Evolutionary conservation across 371 early-diverging fungal genomes (phyloP).

Genomic region (Mucor racemosus): DNA sequence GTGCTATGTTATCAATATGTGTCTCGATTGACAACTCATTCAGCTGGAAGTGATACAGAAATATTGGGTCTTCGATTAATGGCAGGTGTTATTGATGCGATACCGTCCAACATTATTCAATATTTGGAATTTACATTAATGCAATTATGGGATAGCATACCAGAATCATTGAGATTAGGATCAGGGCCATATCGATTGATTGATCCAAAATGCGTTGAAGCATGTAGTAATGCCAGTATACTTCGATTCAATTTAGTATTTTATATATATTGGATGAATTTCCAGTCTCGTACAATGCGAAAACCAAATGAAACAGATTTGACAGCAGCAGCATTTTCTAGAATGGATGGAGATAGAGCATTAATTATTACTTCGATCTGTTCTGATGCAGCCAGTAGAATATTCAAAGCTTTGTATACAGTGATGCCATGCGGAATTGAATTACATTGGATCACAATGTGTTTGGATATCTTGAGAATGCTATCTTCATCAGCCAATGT

Average conservation of each 20-base stretch:
- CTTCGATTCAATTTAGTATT: constrained; percentile 34
- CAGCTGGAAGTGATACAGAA: not conserved
- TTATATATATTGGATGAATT: constrained; percentile 36
- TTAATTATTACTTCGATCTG: constrained; percentile 40
- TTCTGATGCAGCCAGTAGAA: constrained; percentile 34
- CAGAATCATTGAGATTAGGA: constrained; percentile 20
- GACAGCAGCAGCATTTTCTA: constrained; percentile 23
- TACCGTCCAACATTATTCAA: constrained; percentile 24
- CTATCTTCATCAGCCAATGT: constrained; percentile 17
- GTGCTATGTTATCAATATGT: constrained; percentile 16
- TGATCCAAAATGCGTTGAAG: constrained; percentile 1
- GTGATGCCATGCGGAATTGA: constrained; percentile 39
- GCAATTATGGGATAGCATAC: constrained; percentile 33
- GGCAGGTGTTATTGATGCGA: constrained; percentile 26
- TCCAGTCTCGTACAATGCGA: constrained; percentile 36
- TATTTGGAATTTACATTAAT: constrained; percentile 29
- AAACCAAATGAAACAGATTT: constrained; percentile 21
- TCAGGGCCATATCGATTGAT: constrained; percentile 28
- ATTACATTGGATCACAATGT: constrained; percentile 35
- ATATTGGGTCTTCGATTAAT: constrained; percentile 24
- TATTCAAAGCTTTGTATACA: constrained; percentile 21
- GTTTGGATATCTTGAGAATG: constrained; percentile 26
- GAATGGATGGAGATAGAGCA: constrained; percentile 38
- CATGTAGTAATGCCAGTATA: constrained; percentile 16
- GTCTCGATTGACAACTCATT: constrained; percentile 20